Base-by-base conservation (phyloP, 78 protist genomes). In the Cavenderia fasciculata region DNA sequence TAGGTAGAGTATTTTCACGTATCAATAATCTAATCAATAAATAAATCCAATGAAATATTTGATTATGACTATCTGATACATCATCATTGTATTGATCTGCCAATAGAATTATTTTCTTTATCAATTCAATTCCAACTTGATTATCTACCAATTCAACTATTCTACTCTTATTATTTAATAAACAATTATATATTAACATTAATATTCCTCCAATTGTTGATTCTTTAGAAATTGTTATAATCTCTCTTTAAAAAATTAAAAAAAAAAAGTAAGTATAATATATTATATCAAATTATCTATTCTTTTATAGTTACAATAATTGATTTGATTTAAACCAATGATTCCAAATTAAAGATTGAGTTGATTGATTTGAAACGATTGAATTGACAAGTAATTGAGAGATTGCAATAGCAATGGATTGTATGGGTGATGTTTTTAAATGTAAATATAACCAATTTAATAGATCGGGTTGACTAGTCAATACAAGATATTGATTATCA, bases 11-110 rank as follows among this genome's bases (percentile, higher is more conserved):
- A n/a, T n/a, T n/a, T n/a, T n/a, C n/a, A n/a, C n/a, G n/a, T n/a
- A n/a, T n/a, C n/a, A 54, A 38, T 31, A 7, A 6, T 68, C 68
- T 82, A n/a, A 69, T 52, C 5, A 82, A 68, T 18, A 82, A 43
- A 56, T 82, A 66, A 43, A 68, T 82, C 90, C 90, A 82, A 38
- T 82, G 70, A 43, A 82, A 82, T 54, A 68, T 19, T 56, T 66
- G 69, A 21, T 43, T 43, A 11, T 65, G 52, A 5, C 38, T n/a
- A 2, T 63, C 72, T 8, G 43, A n/a, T n/a, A n/a, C 21, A 16
- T 63, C 72, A 4, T 63, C 31, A 38, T 63, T 34, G 72, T 38
- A 63, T 34, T n/a, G n/a, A 8, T 63, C 72, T 21, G 38, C 21
- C 2, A n/a, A n/a, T 8, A n/a, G n/a, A 8, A 40, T 6, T 4